Conservation (phyloP, 1,139 yeast species). For the Hyphopichia wangnamkhiaoensis region DNA sequence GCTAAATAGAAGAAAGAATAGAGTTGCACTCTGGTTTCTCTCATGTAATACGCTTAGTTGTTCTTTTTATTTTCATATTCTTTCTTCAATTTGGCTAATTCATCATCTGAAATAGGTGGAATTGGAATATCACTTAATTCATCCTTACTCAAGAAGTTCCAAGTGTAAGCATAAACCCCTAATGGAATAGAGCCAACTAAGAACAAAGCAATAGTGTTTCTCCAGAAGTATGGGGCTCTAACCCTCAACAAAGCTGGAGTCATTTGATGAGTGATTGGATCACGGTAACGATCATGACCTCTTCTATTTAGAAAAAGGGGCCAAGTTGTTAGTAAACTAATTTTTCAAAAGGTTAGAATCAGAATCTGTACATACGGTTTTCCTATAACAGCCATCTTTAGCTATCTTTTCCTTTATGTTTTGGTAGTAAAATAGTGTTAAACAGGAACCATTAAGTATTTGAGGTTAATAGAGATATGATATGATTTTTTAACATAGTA, state of each 20-base stretch:
- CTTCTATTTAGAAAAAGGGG: conserved; percentile 18
- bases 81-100: conserved; percentile 66
- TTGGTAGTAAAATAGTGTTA: too few relatives aligned
- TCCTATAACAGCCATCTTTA: conserved; percentile 37
- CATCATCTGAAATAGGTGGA: conserved; percentile 84
- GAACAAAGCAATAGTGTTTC: conserved; percentile 65
- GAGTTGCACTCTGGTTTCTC: too few relatives aligned
- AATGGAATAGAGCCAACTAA: conserved; percentile 61
- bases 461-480: too few relatives aligned
- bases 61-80: conserved; percentile 58
- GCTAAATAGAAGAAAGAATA: too few relatives aligned
- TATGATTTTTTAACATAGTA: too few relatives aligned
- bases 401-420: too few relatives aligned
- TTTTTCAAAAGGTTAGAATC: background rate
- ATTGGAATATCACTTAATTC: conserved; percentile 90
- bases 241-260: conserved; percentile 93
- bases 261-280: conserved; percentile 80
- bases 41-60: background rate
- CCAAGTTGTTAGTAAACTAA: conserved; percentile 15
- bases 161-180: conserved; percentile 75
- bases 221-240: conserved; percentile 80
- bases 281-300: conserved; percentile 56
- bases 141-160: conserved; percentile 69
- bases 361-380: conserved; percentile 35
- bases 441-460: too few relatives aligned